Evolutionary conservation across 2,329 filamentous ascomycete species (phyloP).

Genomic region (Aspergillus candidus): DNA sequence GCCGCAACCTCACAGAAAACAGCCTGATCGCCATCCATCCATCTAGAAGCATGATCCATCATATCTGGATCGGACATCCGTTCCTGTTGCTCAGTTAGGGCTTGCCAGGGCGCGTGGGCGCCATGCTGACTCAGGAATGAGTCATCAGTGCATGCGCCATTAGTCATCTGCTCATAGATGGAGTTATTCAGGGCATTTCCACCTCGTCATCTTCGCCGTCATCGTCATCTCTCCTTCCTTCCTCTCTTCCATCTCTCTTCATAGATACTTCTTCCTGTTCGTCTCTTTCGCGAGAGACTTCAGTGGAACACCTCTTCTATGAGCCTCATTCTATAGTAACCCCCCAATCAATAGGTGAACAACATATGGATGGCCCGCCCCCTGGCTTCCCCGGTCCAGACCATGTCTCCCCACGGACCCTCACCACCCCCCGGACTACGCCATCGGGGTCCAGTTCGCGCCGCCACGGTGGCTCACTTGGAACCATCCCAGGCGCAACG

Average conservation of each 20-base stretch:
- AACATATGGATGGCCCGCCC: slow-evolving; percentile 13
- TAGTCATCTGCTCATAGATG: too few species aligned
- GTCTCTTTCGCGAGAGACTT: not conserved
- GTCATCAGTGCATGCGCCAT: too few species aligned
- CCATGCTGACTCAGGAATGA: too few species aligned
- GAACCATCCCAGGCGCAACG: slow-evolving; percentile 44
- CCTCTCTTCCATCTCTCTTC: not conserved
- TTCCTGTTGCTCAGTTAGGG: too few species aligned
- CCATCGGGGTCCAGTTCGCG: slow-evolving; percentile 30
- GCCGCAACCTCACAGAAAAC: too few species aligned
- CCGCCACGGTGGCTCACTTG: slow-evolving; percentile 33
- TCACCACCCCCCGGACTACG: slow-evolving; percentile 21
- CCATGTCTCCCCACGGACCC: slow-evolving; percentile 9
- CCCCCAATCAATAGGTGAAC: too few species aligned
- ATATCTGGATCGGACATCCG: too few species aligned
- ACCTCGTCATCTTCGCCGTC: not conserved
- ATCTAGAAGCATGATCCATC: too few species aligned
- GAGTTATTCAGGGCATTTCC: slow-evolving; percentile 1
- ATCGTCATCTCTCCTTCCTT: not conserved
- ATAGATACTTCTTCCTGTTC: not conserved
- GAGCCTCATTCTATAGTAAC: slow-evolving; percentile 19
- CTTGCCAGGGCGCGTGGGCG: too few species aligned
- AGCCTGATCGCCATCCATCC: too few species aligned
- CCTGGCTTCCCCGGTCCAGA: slow-evolving; percentile 13
- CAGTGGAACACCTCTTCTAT: slow-evolving; percentile 13